Evolutionary conservation across 768 basidiomycete genomes (phyloP).

Genomic region (Leccinum boreale): DNA sequence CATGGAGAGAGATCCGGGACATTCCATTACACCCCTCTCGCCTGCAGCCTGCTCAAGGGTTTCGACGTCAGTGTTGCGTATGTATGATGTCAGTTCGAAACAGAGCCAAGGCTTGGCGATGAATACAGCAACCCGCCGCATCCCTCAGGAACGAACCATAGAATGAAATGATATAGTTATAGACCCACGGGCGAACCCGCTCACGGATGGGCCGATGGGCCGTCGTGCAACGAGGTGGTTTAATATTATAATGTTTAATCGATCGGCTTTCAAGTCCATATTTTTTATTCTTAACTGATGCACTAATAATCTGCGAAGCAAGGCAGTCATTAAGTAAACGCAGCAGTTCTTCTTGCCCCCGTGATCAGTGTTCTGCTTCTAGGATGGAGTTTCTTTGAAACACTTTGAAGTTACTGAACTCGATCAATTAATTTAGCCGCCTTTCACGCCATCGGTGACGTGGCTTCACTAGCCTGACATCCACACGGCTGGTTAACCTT

Average conservation of each 20-base stretch:
- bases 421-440: constrained; percentile 1
- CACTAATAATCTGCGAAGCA: neutral
- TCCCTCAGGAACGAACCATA: neutral
- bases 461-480: neutral
- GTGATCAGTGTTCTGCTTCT: neutral
- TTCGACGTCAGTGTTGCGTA: neutral
- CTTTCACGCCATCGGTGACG: constrained; percentile 6
- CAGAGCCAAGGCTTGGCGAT: neutral
- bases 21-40: neutral
- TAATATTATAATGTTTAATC: neutral
- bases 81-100: neutral
- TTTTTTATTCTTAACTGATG: neutral
- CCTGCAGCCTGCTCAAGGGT: neutral
- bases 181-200: neutral
- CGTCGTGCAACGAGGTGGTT: constrained; percentile 11
- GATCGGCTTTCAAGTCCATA: neutral
- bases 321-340: neutral
- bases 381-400: neutral
- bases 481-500: neutral
- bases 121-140: constrained; percentile 19
- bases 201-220: neutral
- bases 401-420: neutral
- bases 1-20: neutral
- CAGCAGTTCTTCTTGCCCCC: neutral
- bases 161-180: neutral